Percentiles rank a stretch among this genome's conserved stretches.
These are phyloP conservation scores for Yamadazyma spencermartinsiae DNA, from an alignment of 1,139 yeast species.

Conservation along the genomic window DNA sequence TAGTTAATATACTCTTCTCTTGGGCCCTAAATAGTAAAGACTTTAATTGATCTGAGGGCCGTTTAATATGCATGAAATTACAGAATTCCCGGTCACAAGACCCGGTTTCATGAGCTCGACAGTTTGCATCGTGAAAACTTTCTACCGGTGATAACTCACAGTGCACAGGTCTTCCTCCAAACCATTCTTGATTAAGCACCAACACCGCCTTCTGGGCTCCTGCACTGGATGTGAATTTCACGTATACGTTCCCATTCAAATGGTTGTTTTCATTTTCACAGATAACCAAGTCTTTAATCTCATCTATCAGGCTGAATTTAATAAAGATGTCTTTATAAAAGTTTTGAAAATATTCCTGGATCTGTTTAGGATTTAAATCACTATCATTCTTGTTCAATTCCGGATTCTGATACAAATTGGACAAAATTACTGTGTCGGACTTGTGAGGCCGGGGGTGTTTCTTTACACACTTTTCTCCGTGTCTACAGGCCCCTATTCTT, in stretches of 20 bases:
- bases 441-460: slow-evolving; percentile 69
- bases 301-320: slow-evolving; percentile 67
- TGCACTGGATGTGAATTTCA: slow-evolving; percentile 53
- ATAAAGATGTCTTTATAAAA: slow-evolving; percentile 74
- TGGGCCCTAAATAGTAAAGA: slow-evolving; percentile 40
- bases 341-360: slow-evolving; percentile 56
- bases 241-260: slow-evolving; percentile 82
- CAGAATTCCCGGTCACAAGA: slow-evolving; percentile 77
- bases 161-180: slow-evolving; percentile 73
- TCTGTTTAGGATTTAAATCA: slow-evolving; percentile 37
- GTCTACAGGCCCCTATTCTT: slow-evolving; percentile 91
- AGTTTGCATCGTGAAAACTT: slow-evolving; percentile 70
- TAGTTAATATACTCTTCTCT: slow-evolving; percentile 27
- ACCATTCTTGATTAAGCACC: slow-evolving; percentile 78
- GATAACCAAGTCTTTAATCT: slow-evolving; percentile 64
- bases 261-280: slow-evolving; percentile 84
- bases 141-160: slow-evolving; percentile 80
- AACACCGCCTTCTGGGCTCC: slow-evolving; percentile 64
- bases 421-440: slow-evolving; percentile 66
- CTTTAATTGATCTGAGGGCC: slow-evolving; percentile 50
- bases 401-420: slow-evolving; percentile 74
- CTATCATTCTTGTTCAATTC: slow-evolving; percentile 36
- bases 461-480: slow-evolving; percentile 86
- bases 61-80: slow-evolving; percentile 80
- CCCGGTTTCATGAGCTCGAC: slow-evolving; percentile 64